A percentile compares a stretch with the other conserved stretches of the same genome.
These are phyloP conservation scores for Pleurotus tuoliensis DNA, from an alignment of 768 basidiomycete species.

Conservation along the genomic window DNA sequence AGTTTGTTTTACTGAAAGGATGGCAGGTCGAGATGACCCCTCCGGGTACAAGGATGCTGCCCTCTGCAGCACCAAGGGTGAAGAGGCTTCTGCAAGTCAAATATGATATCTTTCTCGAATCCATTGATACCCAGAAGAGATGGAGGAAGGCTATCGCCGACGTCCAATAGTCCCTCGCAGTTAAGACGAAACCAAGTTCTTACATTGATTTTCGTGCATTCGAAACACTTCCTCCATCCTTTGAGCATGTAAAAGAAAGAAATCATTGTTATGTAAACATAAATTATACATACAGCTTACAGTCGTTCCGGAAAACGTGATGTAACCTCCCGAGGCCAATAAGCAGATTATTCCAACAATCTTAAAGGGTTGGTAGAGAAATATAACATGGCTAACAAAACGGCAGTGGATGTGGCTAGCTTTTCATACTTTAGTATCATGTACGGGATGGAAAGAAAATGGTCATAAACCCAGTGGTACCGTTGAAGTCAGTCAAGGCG, in stretches of 20 bases:
- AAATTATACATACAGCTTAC: too few species aligned
- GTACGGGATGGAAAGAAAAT: neutral
- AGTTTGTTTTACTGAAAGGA: neutral
- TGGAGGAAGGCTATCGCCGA: conserved; percentile 82
- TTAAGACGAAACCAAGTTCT: too few species aligned
- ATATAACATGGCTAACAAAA: too few species aligned
- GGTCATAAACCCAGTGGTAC: conserved; percentile 51
- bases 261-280: too few species aligned
- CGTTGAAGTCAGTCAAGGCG: conserved; percentile 7
- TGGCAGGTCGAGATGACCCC: conserved; percentile 88
- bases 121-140: conserved; percentile 81
- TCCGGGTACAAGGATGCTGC: conserved; percentile 65
- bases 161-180: conserved; percentile 23
- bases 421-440: neutral
- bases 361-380: too few species aligned
- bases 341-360: too few species aligned
- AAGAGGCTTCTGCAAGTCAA: conserved; percentile 83
- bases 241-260: too few species aligned
- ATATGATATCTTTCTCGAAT: conserved; percentile 89
- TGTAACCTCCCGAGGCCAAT: too few species aligned
- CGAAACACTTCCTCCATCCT: neutral
- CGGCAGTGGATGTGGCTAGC: too few species aligned
- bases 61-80: conserved; percentile 58
- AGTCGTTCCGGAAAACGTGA: too few species aligned
- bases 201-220: neutral